Evolutionary conservation across 768 basidiomycete species (phyloP).

Genomic region (Amylocystis lapponica): DNA sequence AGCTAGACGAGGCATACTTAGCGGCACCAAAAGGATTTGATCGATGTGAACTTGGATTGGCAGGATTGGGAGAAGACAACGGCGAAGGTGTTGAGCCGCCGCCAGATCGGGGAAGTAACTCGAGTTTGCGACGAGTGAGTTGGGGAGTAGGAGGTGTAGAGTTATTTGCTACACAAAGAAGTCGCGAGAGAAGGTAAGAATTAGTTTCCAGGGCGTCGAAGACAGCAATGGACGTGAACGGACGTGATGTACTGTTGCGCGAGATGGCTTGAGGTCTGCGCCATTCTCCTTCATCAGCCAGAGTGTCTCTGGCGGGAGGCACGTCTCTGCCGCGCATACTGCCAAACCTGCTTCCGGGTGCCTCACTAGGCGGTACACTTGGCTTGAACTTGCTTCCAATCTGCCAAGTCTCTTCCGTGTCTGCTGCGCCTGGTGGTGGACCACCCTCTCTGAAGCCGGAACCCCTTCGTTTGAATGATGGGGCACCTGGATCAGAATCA

Average conservation of each 20-base stretch:
- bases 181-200: not conserved
- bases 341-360: slow-evolving; percentile 38
- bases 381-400: slow-evolving; percentile 74
- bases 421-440: slow-evolving; percentile 49
- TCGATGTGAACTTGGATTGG: slow-evolving; percentile 34
- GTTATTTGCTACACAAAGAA: slow-evolving; percentile 42
- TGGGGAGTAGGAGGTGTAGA: slow-evolving; percentile 84
- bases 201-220: not conserved
- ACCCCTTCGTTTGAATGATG: slow-evolving; percentile 48
- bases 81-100: slow-evolving; percentile 67
- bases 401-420: slow-evolving; percentile 74
- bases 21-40: slow-evolving; percentile 88
- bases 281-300: slow-evolving; percentile 67
- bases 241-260: slow-evolving; percentile 57
- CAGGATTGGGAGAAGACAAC: slow-evolving; percentile 72
- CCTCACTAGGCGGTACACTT: slow-evolving; percentile 32
- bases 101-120: slow-evolving; percentile 77
- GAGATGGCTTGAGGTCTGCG: slow-evolving; percentile 44
- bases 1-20: slow-evolving; percentile 40
- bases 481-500: slow-evolving; percentile 37
- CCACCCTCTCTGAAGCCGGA: slow-evolving; percentile 41
- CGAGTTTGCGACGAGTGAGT: slow-evolving; percentile 71
- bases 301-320: slow-evolving; percentile 41
- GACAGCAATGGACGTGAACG: slow-evolving; percentile 22
- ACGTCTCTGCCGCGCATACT: slow-evolving; percentile 49